A percentile compares a stretch with the other conserved stretches of the same genome.
phyloP scores from a whole-genome alignment of 805 yeast species.

The Yamadazyma endophytica region DNA sequence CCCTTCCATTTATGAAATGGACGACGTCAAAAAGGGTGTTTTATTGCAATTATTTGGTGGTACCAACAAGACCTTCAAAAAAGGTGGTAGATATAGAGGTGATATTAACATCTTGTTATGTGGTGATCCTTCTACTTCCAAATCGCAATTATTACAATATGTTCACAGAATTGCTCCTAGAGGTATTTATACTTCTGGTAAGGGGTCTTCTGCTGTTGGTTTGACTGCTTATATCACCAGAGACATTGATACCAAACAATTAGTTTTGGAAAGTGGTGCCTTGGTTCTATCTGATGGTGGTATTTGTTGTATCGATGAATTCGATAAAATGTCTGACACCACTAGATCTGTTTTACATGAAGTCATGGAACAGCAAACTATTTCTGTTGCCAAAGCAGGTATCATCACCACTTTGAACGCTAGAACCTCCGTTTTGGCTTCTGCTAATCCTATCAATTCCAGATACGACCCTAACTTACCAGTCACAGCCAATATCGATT shows the following conservation, averaged over 20 bases:
- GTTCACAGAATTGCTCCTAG: conserved; percentile 98
- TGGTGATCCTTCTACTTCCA: conserved; percentile 98
- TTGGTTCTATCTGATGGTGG: conserved; percentile 96
- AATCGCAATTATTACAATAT: conserved; percentile 89
- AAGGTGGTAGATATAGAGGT: conserved; percentile 95
- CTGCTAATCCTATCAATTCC: conserved; percentile 96
- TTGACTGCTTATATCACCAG: conserved; percentile 94
- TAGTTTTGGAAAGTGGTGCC: conserved; percentile 95
- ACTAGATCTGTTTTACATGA: conserved; percentile 95
- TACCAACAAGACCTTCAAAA: conserved; percentile 77
- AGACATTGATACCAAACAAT: conserved; percentile 88
- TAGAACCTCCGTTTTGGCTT: conserved; percentile 90
- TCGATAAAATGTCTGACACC: conserved; percentile 94
- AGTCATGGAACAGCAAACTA: conserved; percentile 99
- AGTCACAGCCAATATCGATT: conserved; percentile 90
- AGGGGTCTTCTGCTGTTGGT: conserved; percentile 99
- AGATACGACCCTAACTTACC: conserved; percentile 93
- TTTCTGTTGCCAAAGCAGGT: conserved; percentile 97
- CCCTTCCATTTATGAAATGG: conserved; percentile 95
- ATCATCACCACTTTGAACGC: conserved; percentile 96
- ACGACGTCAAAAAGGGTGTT: conserved; percentile 95
- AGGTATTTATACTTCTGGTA: conserved; percentile 97
- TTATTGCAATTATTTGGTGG: conserved; percentile 93
- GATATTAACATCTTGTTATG: conserved; percentile 88
- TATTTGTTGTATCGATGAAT: conserved; percentile 97